Conservation (phyloP, 305 asterid genomes). For the Solanum chacoense region DNA sequence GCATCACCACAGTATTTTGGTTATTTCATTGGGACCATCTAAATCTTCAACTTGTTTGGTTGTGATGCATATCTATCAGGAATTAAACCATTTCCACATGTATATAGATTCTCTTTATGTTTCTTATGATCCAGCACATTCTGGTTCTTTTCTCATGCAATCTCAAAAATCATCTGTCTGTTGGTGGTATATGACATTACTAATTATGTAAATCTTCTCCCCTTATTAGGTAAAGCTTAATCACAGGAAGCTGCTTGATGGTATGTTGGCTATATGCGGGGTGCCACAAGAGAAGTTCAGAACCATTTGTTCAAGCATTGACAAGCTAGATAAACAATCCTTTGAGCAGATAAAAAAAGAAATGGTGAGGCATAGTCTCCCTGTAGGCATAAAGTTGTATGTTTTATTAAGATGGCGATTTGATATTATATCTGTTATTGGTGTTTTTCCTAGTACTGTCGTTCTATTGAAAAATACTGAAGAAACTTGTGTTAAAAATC, state of each 20-base stretch:
- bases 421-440: not conserved
- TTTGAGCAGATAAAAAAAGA: constrained; percentile 86
- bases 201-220: constrained; percentile 46
- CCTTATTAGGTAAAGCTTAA: constrained; percentile 71
- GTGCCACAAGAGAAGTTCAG: constrained; percentile 82
- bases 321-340: constrained; percentile 85
- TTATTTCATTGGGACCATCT: not conserved
- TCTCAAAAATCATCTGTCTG: not conserved
- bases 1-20: not conserved
- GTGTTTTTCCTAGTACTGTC: not conserved
- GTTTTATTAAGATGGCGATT: not conserved
- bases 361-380: constrained; percentile 45
- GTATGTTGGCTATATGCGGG: constrained; percentile 89
- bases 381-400: not conserved
- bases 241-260: constrained; percentile 86
- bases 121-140: not conserved
- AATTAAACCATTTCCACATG: not conserved
- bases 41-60: not conserved
- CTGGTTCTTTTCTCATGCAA: not conserved
- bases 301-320: constrained; percentile 89
- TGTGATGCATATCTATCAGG: not conserved
- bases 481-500: not conserved
- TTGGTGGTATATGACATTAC: constrained; percentile 5
- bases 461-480: not conserved
- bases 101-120: not conserved